Evolutionary conservation across 2,329 filamentous ascomycete species (phyloP), one percentile per base, ranked within the genome.

Genomic region (Aschersonia sp.): DNA sequence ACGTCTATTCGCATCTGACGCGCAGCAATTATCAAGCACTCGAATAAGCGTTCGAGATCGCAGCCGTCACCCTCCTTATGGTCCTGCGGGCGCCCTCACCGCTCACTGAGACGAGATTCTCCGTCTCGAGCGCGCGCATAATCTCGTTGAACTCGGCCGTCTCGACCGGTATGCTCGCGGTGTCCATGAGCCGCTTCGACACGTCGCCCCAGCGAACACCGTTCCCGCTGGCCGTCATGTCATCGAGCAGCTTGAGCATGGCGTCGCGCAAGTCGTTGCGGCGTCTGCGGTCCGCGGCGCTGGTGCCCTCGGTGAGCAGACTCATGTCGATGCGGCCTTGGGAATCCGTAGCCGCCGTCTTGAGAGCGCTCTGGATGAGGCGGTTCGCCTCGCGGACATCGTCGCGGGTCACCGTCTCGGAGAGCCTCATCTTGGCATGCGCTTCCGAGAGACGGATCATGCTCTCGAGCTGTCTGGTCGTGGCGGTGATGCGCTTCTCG

Each of bases 391-490:
- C 92, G 45, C 79, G 70, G 5, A 98, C 94, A 58, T 98, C 94
- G 45, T 77, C 76, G 31, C 76, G 78, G 0, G 85, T 88, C 41
- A 98, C 92, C 11, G 73, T 77, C 3, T 72, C 63, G 0, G 84
- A 79, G 5, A 98, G 77, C 4, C 92, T 84, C 94, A 98, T 98
- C 66, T 95, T 95, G 45, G 92, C 94, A 65, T 98, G 94, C 0
- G 89, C 92, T 70, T 98, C 92, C 1, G 89, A 71, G 4, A 98
- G 83, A 51, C 92, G 90, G 61, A 98, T 97, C 94, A 98, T 98
- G 43, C 84, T 92, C 68, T 98, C 94, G 5, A 98, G 75, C 66
- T 98, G 92, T 61, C 92, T 80, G 0, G 94, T 98, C 4, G 92
- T 98, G 41, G 92, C 92, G 0, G 92, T 98, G 68, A 98, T 98